A percentile compares a stretch with the other conserved stretches of the same genome.
Conservation (phyloP, 345 rosid species). For the Citrus mangshanensis region DNA sequence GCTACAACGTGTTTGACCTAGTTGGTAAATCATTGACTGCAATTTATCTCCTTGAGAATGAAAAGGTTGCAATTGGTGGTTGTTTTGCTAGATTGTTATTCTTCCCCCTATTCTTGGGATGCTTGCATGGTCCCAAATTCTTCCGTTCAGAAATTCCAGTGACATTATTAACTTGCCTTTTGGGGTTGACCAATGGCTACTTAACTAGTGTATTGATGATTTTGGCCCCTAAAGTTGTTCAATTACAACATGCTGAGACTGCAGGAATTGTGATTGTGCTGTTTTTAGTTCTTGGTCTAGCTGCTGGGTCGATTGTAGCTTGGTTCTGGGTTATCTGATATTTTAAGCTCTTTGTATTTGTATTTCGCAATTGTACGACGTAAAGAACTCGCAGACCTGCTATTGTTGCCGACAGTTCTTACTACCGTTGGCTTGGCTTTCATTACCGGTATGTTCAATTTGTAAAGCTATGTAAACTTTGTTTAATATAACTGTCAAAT, state of each 20-base stretch:
- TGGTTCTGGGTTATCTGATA: constrained; percentile 92
- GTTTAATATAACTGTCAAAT: not conserved
- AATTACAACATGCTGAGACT: constrained; percentile 74
- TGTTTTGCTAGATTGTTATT: constrained; percentile 76
- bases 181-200: constrained; percentile 88
- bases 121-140: constrained; percentile 82
- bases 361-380: not conserved
- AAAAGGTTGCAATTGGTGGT: constrained; percentile 61
- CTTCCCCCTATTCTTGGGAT: constrained; percentile 77
- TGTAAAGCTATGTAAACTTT: constrained; percentile 5
- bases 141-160: constrained; percentile 88
- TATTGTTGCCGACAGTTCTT: not conserved
- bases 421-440: not conserved
- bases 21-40: constrained; percentile 88
- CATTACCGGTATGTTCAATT: not conserved
- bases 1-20: constrained; percentile 83
- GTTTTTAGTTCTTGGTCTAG: constrained; percentile 76
- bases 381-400: not conserved
- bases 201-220: constrained; percentile 87
- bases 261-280: constrained; percentile 82
- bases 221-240: constrained; percentile 71
- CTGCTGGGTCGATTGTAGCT: constrained; percentile 58
- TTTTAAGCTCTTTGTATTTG: not conserved
- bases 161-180: constrained; percentile 59
- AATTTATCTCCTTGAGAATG: constrained; percentile 51